Percentiles rank a stretch among this genome's conserved stretches.
phyloP scores from a whole-genome alignment of 1,284 basidiomycete genomes.

The Golubevia sp. region DNA sequence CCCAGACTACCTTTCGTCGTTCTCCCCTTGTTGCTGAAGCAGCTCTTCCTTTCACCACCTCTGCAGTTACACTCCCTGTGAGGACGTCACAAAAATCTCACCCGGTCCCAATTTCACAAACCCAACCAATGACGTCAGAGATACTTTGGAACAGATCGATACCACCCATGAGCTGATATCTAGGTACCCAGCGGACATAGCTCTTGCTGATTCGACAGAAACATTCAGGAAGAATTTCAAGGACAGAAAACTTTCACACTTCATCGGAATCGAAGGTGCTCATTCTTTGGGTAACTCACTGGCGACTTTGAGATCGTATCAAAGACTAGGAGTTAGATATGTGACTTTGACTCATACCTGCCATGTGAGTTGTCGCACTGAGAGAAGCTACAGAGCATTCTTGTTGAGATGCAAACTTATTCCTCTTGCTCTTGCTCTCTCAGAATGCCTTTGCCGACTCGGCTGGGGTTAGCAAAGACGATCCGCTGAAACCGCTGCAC shows the following conservation, averaged over 20 bases:
- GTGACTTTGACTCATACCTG: constrained; percentile 30
- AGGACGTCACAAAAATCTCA: too few species aligned
- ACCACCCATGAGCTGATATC: too few species aligned
- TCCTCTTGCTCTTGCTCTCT: neutral
- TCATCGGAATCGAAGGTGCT: constrained; percentile 4
- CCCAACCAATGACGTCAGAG: too few species aligned
- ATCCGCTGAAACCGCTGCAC: constrained; percentile 8
- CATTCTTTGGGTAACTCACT: constrained; percentile 6
- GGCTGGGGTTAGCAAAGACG: constrained; percentile 8
- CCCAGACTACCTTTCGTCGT: too few species aligned
- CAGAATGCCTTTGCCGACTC: constrained; percentile 25
- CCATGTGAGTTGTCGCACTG: constrained; percentile 2
- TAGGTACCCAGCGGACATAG: neutral
- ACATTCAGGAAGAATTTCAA: neutral
- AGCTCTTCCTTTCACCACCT: too few species aligned
- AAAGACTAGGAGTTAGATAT: constrained; percentile 20
- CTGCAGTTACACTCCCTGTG: too few species aligned
- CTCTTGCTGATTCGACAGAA: neutral
- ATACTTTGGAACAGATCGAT: too few species aligned
- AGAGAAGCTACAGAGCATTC: neutral
- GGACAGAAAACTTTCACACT: neutral
- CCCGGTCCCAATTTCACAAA: too few species aligned
- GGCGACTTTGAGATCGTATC: neutral
- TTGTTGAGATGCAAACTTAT: neutral
- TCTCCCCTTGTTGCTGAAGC: too few species aligned